phyloP scores from a whole-genome alignment of 2,329 filamentous ascomycete species.

The Endothia cerciana region DNA sequence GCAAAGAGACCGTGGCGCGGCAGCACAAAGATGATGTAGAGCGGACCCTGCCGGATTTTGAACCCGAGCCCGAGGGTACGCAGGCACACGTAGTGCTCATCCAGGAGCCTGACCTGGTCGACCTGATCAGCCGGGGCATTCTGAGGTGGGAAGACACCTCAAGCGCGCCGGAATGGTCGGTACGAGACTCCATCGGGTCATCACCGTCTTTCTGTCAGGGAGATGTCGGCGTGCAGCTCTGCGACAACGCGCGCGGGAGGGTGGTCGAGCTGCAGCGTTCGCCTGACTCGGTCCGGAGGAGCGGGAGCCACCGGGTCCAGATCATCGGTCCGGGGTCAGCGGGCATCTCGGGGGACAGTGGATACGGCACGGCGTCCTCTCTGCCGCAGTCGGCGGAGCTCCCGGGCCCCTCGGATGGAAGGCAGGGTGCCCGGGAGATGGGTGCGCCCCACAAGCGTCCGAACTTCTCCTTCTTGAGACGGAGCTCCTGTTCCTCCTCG shows the following conservation, averaged over 20 bases:
- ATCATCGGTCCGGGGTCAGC: background rate
- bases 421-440: background rate
- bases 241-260: background rate
- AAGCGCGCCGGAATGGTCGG: background rate
- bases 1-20: background rate
- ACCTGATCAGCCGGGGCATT: background rate
- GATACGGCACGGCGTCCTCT: slow-evolving; percentile 18
- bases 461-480: background rate
- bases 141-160: background rate
- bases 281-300: background rate
- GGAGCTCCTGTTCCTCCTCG: background rate
- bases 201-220: background rate
- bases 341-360: slow-evolving; percentile 18
- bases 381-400: background rate
- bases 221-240: background rate
- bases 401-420: background rate
- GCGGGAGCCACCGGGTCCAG: slow-evolving; percentile 3
- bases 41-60: too few species aligned
- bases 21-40: background rate
- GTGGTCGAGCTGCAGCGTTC: background rate
- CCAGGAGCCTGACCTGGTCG: slow-evolving; percentile 12
- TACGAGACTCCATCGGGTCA: background rate
- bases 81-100: slow-evolving; percentile 12
- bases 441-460: background rate
- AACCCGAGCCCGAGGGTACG: background rate